Base-by-base conservation (phyloP, 371 early-diverging fungal species). In the Mortierella sp. region DNA sequence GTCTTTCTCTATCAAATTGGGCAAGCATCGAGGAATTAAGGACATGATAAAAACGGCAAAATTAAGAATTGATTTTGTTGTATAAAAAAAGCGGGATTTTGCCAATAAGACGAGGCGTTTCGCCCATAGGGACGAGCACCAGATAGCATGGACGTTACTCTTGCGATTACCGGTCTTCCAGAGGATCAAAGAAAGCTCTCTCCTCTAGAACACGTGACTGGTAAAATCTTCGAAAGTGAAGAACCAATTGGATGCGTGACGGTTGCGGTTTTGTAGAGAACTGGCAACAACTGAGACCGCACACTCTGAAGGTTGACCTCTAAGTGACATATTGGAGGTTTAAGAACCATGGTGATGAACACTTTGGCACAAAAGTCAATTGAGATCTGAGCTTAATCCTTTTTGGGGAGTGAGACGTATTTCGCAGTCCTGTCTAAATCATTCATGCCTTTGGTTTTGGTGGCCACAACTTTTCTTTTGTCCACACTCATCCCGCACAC, bases 31-130 rank as follows among this genome's bases (percentile, higher is more conserved):
- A 61, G 19, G 61, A 19, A 61, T 9, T 26, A 52, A 22, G n/a
- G n/a, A 48, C 48, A 48, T n/a, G 19, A 48, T 4, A 48, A 48
- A 45, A 19, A 11, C 19, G 45, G 45, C 45, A 5, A 45, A 19
- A 48, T 4, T 1, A 14, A 50, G 22, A 24, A 9, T n/a, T 7
- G 50, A 22, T 8, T 31, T 19, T 55, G 13, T 29, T 14, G 10
- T 16, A 14, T 55, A 4, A 55, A 31, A 24, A 22, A 24, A 50
- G 50, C 22, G 37, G 37, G 61, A 61, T 61, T 34, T 61, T 34
- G 61, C 61, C 61, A 39, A 61, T 34, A 61, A 61, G 61, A 61
- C 61, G 61, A 61, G 61, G 61, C 34, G 61, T 61, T 61, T 39
- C 61, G 34, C 37, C 61, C 22, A 61, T 61, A 34, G 34, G 37